Percentiles rank a stretch among this genome's conserved stretches.
These are phyloP conservation scores for Pugionium dolabratum DNA, from an alignment of 345 rosid genomes.

Conservation along the genomic window DNA sequence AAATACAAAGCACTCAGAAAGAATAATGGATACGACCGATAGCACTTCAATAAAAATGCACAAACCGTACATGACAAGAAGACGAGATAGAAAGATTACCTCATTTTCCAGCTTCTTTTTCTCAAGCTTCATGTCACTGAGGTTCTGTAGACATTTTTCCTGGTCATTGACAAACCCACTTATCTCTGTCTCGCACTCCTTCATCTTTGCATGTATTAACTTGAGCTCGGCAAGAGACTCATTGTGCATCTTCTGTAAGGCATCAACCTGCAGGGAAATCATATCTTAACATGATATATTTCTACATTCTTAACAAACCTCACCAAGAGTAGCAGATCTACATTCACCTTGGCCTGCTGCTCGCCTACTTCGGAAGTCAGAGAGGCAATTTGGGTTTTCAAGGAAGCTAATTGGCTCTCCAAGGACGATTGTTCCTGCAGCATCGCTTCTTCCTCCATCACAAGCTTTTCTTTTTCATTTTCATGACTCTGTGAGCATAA, in stretches of 20 bases:
- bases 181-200: conserved; percentile 90
- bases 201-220: conserved; percentile 70
- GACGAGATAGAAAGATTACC: conserved; percentile 48
- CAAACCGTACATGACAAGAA: conserved; percentile 3
- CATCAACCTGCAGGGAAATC: conserved; percentile 61
- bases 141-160: conserved; percentile 67
- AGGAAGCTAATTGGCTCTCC: conserved; percentile 71
- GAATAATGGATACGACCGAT: background rate
- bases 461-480: conserved; percentile 79
- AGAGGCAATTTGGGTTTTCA: conserved; percentile 59
- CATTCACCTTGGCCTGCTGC: conserved; percentile 68
- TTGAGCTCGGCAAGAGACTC: conserved; percentile 69
- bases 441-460: conserved; percentile 91
- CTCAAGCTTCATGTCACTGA: conserved; percentile 76
- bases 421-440: conserved; percentile 62
- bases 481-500: conserved; percentile 56
- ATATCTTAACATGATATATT: conserved; percentile 25
- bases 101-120: conserved; percentile 95
- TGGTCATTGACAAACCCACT: conserved; percentile 66
- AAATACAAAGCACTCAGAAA: background rate
- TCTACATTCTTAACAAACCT: background rate
- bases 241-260: conserved; percentile 54
- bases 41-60: background rate
- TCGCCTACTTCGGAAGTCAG: conserved; percentile 68
- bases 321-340: conserved; percentile 13